Base-by-base conservation (phyloP, 1,139 yeast genomes). In the Pichia sp. region DNA sequence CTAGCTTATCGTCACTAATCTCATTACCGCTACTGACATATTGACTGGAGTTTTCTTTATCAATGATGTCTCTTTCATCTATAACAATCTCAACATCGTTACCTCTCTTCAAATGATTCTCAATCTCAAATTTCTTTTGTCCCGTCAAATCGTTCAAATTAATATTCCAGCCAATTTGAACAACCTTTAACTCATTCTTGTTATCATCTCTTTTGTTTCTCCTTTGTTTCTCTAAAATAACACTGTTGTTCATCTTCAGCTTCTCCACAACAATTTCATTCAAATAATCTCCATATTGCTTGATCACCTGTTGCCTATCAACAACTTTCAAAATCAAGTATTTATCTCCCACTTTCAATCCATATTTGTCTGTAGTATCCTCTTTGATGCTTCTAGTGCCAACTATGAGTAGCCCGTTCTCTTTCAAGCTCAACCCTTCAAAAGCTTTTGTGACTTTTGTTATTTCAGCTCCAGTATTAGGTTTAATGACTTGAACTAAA, bases 141-240 rank as follows among this genome's bases (percentile, higher is more conserved):
- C 63, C 63, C n/a, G 48, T 51, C 23, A 70, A 52, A 52, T 70
- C 75, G 34, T 62, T 62, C 21, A 57, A 54, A 10, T 63, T 63
- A 7, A 70, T 70, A 35, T 64, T 65, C 75, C 75, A 70, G 3
- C 72, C 62, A 6, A 71, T 50, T 40, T 64, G 65, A 19, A 71
- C 56, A 31, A 60, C 55, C 45, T 70, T 70, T 4, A 37, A 3
- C 15, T 39, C 45, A 1, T n/a, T n/a, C 14, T 31, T 28, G 6
- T 58, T 42, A 8, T 52, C 52, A 8, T 61, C 66, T 20, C 50
- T 50, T 18, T 42, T 43, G 18, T 41, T 43, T 22, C 41, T 52
- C 47, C 28, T 44, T 42, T 59, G 54, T 20, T 60, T 55, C 32
- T 58, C 58, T 26, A 52, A 33, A 25, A 52, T 41, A 11, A 35